phyloP scores from a whole-genome alignment of 495 filamentous ascomycete species.

The Penicillium argentinense region DNA sequence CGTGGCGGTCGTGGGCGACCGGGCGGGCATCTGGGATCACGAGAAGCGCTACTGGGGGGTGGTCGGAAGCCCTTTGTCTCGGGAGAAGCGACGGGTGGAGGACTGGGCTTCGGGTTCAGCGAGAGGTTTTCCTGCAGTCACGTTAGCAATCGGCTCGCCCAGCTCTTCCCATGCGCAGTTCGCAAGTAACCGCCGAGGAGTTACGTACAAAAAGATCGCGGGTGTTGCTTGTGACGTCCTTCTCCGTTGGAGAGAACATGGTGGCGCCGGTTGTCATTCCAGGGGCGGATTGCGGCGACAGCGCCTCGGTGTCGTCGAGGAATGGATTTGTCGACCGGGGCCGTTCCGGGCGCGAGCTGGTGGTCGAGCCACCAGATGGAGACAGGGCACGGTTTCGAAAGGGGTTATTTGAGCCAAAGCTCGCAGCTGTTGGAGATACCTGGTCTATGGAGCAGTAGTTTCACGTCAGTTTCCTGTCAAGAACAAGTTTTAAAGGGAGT shows the following conservation, averaged over 20 bases:
- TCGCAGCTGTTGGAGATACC: conserved; percentile 53
- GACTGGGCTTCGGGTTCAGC: conserved; percentile 29
- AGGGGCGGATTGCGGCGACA: conserved; percentile 49
- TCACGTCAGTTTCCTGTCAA: conserved; percentile 12
- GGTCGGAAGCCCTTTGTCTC: conserved; percentile 43
- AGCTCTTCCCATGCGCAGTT: too few relatives aligned
- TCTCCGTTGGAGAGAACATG: conserved; percentile 57
- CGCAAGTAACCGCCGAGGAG: not conserved
- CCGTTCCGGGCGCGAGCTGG: conserved; percentile 52
- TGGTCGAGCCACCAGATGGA: conserved; percentile 56
- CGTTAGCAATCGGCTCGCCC: too few relatives aligned
- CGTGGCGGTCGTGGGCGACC: conserved; percentile 30
- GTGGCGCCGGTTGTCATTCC: conserved; percentile 43
- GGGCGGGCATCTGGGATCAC: conserved; percentile 23
- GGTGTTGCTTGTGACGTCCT: conserved; percentile 59
- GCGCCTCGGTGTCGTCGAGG: conserved; percentile 65
- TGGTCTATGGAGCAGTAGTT: conserved; percentile 15
- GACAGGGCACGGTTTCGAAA: conserved; percentile 89
- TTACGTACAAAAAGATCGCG: conserved; percentile 90
- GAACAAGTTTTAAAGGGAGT: too few relatives aligned
- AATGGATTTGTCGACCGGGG: conserved; percentile 91
- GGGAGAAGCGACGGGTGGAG: conserved; percentile 9
- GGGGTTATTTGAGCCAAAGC: conserved; percentile 93
- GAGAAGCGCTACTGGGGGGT: conserved; percentile 33
- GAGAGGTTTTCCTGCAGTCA: conserved; percentile 41